These are phyloP conservation scores for Erysiphe neolycopersici DNA, from an alignment of 2,329 filamentous ascomycete species.

Conservation along the genomic window DNA sequence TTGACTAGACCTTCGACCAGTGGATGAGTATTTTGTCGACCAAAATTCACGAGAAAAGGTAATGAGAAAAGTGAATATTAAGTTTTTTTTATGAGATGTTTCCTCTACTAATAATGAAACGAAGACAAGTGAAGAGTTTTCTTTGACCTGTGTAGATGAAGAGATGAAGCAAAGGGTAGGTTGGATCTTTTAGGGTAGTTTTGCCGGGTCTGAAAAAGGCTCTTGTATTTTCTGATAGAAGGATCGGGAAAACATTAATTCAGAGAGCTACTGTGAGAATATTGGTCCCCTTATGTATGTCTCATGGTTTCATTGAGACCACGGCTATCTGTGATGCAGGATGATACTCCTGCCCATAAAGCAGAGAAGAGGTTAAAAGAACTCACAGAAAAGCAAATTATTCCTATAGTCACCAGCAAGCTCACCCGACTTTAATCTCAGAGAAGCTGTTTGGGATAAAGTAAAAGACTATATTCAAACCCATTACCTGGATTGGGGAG, in stretches of 20 bases:
- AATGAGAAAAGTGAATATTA: background rate
- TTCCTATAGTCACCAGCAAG: too few relatives aligned
- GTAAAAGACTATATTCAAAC: too few relatives aligned
- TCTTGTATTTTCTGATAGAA: background rate
- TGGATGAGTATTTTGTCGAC: background rate
- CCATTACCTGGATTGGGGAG: too few relatives aligned
- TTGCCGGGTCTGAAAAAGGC: background rate
- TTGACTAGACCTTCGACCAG: background rate
- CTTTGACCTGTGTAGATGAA: background rate
- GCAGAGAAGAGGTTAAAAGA: too few relatives aligned
- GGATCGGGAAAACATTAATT: background rate
- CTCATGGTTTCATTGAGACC: too few relatives aligned
- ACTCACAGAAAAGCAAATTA: too few relatives aligned
- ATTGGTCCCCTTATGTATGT: too few relatives aligned
- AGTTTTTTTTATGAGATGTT: background rate
- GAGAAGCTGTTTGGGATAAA: too few relatives aligned
- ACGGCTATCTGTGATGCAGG: too few relatives aligned
- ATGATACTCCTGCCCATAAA: too few relatives aligned
- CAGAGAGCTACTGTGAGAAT: too few relatives aligned
- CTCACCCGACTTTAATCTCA: too few relatives aligned
- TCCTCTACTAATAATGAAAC: background rate
- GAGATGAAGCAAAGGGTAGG: background rate
- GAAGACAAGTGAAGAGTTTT: background rate
- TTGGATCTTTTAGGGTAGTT: background rate
- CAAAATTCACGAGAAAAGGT: background rate